These are phyloP conservation scores for Candolleomyces aberdarensis DNA, from an alignment of 768 basidiomycete genomes.

Conservation along the genomic window DNA sequence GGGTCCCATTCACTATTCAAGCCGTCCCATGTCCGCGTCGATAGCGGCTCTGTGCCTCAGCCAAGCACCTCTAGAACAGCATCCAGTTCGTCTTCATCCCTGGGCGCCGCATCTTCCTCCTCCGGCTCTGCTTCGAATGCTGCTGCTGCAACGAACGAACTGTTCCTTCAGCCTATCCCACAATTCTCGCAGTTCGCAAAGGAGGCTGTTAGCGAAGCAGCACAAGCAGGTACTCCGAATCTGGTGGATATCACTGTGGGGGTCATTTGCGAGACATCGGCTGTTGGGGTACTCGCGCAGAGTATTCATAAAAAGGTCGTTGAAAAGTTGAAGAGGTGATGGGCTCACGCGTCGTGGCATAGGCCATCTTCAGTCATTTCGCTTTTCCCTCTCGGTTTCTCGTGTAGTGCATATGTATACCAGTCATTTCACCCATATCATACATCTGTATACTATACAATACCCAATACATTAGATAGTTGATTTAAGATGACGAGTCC, in stretches of 20 bases:
- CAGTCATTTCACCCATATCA: not conserved
- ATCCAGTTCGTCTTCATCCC: not conserved
- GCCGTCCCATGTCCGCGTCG: conserved; percentile 12
- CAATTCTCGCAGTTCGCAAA: conserved; percentile 49
- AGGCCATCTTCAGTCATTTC: no score
- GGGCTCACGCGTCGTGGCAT: not conserved
- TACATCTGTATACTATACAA: not conserved
- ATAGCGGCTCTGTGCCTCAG: conserved; percentile 6
- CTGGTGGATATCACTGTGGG: conserved; percentile 61
- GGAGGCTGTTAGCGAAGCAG: conserved; percentile 44
- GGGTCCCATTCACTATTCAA: conserved; percentile 60
- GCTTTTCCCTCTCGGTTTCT: not conserved
- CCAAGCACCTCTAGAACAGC: not conserved
- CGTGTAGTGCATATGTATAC: not conserved
- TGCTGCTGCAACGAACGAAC: conserved; percentile 11
- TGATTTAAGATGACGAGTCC: not conserved
- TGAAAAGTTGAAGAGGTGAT: conserved; percentile 19
- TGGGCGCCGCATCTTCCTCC: not conserved
- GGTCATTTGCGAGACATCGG: conserved; percentile 51
- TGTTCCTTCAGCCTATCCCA: conserved; percentile 59
- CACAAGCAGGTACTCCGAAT: conserved; percentile 31
- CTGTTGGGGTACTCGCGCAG: conserved; percentile 45
- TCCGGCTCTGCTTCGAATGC: not conserved
- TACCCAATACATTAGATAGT: not conserved
- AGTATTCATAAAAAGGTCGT: conserved; percentile 49